These are phyloP conservation scores for Arthromyces matolae DNA, from an alignment of 768 basidiomycete genomes.

Conservation along the genomic window DNA sequence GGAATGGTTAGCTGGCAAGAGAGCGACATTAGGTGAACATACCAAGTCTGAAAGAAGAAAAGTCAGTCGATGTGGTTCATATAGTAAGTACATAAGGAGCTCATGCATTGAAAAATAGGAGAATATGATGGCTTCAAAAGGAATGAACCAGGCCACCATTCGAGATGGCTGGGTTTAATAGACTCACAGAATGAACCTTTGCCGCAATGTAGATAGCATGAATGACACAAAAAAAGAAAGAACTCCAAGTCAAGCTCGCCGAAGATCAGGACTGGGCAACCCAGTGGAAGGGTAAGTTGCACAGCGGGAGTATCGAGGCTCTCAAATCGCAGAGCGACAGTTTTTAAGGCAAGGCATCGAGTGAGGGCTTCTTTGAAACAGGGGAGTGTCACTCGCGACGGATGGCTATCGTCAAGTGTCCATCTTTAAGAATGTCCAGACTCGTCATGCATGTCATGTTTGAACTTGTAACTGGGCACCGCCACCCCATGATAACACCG, in stretches of 20 bases:
- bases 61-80: neutral
- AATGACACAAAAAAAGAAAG: neutral
- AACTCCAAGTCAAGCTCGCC: neutral
- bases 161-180: neutral
- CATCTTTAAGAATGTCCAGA: too few relatives aligned
- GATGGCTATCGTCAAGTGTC: too few relatives aligned
- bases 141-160: neutral
- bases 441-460: too few relatives aligned
- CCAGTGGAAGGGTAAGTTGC: neutral
- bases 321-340: too few relatives aligned
- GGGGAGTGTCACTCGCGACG: too few relatives aligned
- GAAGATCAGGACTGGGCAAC: neutral
- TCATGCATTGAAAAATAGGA: neutral
- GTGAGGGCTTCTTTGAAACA: too few relatives aligned
- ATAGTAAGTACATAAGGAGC: neutral
- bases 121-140: neutral
- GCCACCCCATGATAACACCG: too few relatives aligned
- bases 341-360: too few relatives aligned
- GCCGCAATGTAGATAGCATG: conserved; percentile 2
- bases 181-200: conserved; percentile 7
- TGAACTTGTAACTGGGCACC: too few relatives aligned
- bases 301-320: too few relatives aligned
- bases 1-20: neutral
- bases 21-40: neutral
- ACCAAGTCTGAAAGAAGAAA: conserved; percentile 2